phyloP scores from a whole-genome alignment of 441 rosid genomes.

The Erodium moschatum region DNA sequence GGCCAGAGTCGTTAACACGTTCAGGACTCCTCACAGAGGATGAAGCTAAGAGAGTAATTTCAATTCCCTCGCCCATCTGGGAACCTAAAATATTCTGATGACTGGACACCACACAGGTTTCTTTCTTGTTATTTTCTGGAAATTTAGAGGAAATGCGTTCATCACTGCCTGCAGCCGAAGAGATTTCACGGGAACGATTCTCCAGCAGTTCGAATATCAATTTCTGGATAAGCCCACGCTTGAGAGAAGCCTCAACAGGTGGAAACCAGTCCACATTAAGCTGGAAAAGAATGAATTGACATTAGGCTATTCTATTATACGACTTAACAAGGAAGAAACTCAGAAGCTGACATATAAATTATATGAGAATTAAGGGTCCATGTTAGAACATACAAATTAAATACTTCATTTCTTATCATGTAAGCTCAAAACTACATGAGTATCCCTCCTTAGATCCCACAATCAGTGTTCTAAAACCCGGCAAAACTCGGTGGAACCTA shows the following conservation, averaged over 20 bases:
- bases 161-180: constrained; percentile 27
- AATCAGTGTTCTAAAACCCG: no score
- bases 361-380: background rate
- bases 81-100: constrained; percentile 38
- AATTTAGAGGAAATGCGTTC: constrained; percentile 34
- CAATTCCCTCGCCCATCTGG: constrained; percentile 50
- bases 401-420: background rate
- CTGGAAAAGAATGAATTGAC: constrained; percentile 27
- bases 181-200: constrained; percentile 31
- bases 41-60: constrained; percentile 55
- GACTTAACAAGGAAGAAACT: background rate
- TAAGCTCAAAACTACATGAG: background rate
- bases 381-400: background rate
- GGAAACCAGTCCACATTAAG: constrained; percentile 59
- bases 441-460: no score
- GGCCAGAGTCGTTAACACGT: constrained; percentile 50
- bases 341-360: background rate
- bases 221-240: constrained; percentile 58
- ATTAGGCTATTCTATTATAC: background rate
- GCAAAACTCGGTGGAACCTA: no score
- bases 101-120: constrained; percentile 24
- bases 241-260: constrained; percentile 58
- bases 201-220: constrained; percentile 53
- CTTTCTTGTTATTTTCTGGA: constrained; percentile 15
- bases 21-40: constrained; percentile 53